A percentile compares a stretch with the other conserved stretches of the same genome.
phyloP scores from a whole-genome alignment of 169 alveolate genomes.

The Plasmodium relictum region DNA sequence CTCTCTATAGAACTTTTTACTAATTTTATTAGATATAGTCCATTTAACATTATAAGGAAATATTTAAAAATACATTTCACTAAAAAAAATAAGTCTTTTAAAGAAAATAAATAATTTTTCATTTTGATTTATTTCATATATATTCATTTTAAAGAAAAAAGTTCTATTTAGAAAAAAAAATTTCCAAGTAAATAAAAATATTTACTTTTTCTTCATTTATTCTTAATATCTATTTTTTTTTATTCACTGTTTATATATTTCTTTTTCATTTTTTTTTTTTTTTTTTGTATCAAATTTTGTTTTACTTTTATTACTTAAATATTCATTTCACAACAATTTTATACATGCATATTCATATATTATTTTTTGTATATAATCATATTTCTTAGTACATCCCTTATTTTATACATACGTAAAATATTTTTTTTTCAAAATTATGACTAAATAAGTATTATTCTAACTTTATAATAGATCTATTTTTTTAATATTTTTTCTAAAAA shows the following conservation, averaged over 20 bases:
- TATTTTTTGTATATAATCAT: slow-evolving; percentile 1
- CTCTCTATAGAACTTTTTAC: slow-evolving; percentile 16
- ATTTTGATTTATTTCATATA: slow-evolving; percentile 25
- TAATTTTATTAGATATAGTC: slow-evolving; percentile 32
- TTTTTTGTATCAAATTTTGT: too few species aligned
- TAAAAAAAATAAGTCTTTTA: slow-evolving; percentile 48
- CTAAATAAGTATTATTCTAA: too few species aligned
- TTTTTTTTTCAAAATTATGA: not conserved
- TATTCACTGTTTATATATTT: too few species aligned
- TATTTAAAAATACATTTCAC: slow-evolving; percentile 52
- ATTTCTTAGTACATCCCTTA: not conserved
- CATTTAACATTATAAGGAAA: slow-evolving; percentile 48
- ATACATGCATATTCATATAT: not conserved
- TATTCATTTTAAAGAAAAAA: slow-evolving; percentile 15
- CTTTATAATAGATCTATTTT: too few species aligned
- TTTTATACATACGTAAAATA: not conserved
- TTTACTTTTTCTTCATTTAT: too few species aligned
- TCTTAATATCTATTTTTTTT: too few species aligned
- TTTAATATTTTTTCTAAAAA: too few species aligned
- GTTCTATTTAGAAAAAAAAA: too few species aligned
- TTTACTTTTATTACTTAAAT: too few species aligned
- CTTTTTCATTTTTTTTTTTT: too few species aligned
- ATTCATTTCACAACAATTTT: too few species aligned
- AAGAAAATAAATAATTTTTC: slow-evolving; percentile 59
- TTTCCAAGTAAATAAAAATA: too few species aligned